phyloP scores from a whole-genome alignment of 2,329 filamentous ascomycete species.

The Penicillium nordicum region DNA sequence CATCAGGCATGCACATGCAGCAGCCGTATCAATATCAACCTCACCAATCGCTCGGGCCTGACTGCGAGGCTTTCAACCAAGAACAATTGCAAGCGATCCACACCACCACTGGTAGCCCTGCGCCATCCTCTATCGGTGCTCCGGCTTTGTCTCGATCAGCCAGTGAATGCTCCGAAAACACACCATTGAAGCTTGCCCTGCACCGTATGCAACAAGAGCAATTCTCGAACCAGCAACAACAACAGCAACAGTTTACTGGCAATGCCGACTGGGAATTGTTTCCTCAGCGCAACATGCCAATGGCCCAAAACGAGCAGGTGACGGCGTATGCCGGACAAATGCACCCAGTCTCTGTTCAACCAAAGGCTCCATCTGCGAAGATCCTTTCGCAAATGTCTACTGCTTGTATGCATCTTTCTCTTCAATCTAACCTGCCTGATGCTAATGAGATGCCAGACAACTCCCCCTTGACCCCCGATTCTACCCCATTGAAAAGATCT shows the following conservation, averaged over 20 bases:
- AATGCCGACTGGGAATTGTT: slow-evolving; percentile 29
- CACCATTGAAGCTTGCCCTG: slow-evolving; percentile 24
- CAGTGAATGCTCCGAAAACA: slow-evolving; percentile 19
- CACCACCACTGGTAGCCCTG: slow-evolving; percentile 32
- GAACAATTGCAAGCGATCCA: slow-evolving; percentile 32
- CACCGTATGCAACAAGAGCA: slow-evolving; percentile 33
- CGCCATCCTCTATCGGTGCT: slow-evolving; percentile 13
- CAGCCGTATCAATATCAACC: slow-evolving; percentile 29
- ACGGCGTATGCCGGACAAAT: slow-evolving; percentile 23
- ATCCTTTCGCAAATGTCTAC: slow-evolving; percentile 61
- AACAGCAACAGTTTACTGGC: slow-evolving; percentile 24
- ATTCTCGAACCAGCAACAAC: slow-evolving; percentile 19
- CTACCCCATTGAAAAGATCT: slow-evolving; percentile 54
- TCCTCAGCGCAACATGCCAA: slow-evolving; percentile 18
- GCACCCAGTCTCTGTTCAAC: slow-evolving; percentile 40
- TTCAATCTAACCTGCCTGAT: too few species aligned
- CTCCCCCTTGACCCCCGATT: slow-evolving; percentile 62
- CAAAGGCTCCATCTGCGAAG: slow-evolving; percentile 33
- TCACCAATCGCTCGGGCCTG: slow-evolving; percentile 25
- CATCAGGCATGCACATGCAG: slow-evolving; percentile 6
- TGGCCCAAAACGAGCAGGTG: slow-evolving; percentile 22
- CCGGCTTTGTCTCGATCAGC: slow-evolving; percentile 22
- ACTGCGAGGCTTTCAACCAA: slow-evolving; percentile 30
- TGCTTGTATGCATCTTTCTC: slow-evolving; percentile 15
- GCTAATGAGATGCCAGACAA: slow-evolving; percentile 12